phyloP scores from a whole-genome alignment of 768 basidiomycete genomes.

The Kwoniella sp. region DNA sequence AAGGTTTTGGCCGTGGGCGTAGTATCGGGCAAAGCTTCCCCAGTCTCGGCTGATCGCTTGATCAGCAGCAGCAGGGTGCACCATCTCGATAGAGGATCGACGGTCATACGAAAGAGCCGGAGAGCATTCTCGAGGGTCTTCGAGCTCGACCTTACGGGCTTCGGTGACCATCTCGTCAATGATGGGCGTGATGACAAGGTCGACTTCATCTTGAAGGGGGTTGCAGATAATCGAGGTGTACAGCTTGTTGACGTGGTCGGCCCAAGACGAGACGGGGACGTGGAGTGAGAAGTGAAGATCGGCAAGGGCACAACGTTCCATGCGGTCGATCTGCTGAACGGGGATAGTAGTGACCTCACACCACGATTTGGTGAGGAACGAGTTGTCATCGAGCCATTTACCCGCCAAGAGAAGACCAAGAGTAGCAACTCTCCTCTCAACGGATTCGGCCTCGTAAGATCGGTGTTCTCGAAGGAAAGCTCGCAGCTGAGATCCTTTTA shows the following conservation, averaged over 20 bases:
- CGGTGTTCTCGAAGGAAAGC: slow-evolving; percentile 18
- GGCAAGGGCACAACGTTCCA: slow-evolving; percentile 31
- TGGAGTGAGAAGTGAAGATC: slow-evolving; percentile 43
- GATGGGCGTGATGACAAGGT: slow-evolving; percentile 18
- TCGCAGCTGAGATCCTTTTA: slow-evolving; percentile 33
- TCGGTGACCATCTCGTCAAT: slow-evolving; percentile 36
- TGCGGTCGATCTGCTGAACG: slow-evolving; percentile 25
- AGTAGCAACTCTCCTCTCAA: slow-evolving; percentile 39
- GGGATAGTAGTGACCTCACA: slow-evolving; percentile 41
- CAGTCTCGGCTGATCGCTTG: slow-evolving; percentile 38
- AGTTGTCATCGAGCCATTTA: slow-evolving; percentile 55
- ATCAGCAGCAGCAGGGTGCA: slow-evolving; percentile 33
- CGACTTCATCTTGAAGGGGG: slow-evolving; percentile 13
- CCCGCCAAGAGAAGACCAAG: slow-evolving; percentile 50
- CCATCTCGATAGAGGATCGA: slow-evolving; percentile 10
- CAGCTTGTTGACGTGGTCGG: slow-evolving; percentile 35
- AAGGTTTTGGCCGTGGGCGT: slow-evolving; percentile 8
- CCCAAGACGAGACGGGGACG: slow-evolving; percentile 37
- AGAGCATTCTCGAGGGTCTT: slow-evolving; percentile 7
- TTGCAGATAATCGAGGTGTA: slow-evolving; percentile 22
- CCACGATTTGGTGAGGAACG: slow-evolving; percentile 51
- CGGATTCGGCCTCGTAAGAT: slow-evolving; percentile 23
- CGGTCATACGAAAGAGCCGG: slow-evolving; percentile 20
- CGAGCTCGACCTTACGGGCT: slow-evolving; percentile 30
- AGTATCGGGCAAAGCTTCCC: slow-evolving; percentile 27